These are phyloP conservation scores for Phytopythium litorale DNA, from an alignment of 352 stramenopile genomes.

Conservation along the genomic window DNA sequence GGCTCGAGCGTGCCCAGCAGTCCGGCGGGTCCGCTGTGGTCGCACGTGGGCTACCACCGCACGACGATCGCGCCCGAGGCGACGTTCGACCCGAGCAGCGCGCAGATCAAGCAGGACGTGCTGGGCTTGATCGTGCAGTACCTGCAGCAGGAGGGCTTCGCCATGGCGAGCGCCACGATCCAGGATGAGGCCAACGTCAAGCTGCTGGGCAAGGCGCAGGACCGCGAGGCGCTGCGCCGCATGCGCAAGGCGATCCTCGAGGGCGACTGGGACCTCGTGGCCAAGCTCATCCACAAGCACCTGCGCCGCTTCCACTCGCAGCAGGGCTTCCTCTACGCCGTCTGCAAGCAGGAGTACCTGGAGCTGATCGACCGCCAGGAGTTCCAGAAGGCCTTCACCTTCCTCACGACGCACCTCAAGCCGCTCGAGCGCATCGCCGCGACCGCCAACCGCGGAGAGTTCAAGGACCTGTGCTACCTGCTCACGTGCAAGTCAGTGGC, in stretches of 20 bases:
- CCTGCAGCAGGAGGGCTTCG: constrained; percentile 75
- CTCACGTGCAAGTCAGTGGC: constrained; percentile 86
- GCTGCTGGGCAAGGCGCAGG: constrained; percentile 60
- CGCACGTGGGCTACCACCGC: constrained; percentile 79
- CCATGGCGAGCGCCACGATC: constrained; percentile 79
- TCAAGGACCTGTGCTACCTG: constrained; percentile 87
- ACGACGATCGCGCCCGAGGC: constrained; percentile 75
- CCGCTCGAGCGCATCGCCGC: constrained; percentile 79
- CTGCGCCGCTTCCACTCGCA: constrained; percentile 80
- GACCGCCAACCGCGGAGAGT: constrained; percentile 77
- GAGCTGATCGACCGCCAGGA: constrained; percentile 87
- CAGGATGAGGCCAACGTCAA: constrained; percentile 88
- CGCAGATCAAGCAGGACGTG: constrained; percentile 83
- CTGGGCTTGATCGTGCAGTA: constrained; percentile 87
- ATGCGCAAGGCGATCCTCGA: constrained; percentile 75
- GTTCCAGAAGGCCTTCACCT: constrained; percentile 89
- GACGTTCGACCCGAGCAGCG: constrained; percentile 69
- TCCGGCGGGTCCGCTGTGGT: constrained; percentile 33
- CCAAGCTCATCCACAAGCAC: constrained; percentile 80
- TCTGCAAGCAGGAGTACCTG: constrained; percentile 88
- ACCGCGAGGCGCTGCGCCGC: constrained; percentile 68
- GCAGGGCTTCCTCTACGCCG: constrained; percentile 84
- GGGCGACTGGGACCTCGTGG: constrained; percentile 83
- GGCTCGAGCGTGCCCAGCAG: neutral
- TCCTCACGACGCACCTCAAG: constrained; percentile 87